A percentile compares a stretch with the other conserved stretches of the same genome.
Evolutionary conservation across 2,329 filamentous ascomycete genomes (phyloP).

Genomic region (Aspergillus amoenus): DNA sequence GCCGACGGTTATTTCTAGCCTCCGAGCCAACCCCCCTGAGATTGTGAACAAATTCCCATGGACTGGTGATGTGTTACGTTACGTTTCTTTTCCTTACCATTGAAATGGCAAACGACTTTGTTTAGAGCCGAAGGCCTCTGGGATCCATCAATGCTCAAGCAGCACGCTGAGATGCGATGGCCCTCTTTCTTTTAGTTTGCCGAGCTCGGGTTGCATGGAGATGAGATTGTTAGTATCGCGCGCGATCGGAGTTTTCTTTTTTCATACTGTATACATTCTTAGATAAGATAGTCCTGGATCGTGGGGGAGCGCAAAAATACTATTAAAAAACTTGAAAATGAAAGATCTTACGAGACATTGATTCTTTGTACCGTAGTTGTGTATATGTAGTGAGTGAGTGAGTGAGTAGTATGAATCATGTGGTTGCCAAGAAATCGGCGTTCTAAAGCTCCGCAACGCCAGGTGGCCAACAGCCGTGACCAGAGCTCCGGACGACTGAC

Average conservation of each 20-base stretch:
- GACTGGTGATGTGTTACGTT: constrained; percentile 24
- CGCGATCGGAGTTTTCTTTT: constrained; percentile 21
- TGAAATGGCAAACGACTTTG: constrained; percentile 25
- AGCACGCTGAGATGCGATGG: constrained; percentile 8
- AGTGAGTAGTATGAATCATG: not conserved
- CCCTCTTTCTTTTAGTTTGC: constrained; percentile 8
- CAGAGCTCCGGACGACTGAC: constrained; percentile 6
- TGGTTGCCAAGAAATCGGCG: constrained; percentile 24
- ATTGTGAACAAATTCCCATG: constrained; percentile 32
- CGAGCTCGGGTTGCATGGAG: constrained; percentile 31
- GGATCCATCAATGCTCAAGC: not conserved
- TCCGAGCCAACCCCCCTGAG: constrained; percentile 26
- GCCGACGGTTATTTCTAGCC: constrained; percentile 21
- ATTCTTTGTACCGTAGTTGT: not conserved
- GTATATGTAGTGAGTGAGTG: not conserved
- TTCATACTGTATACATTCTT: constrained; percentile 33
- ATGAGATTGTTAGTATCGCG: constrained; percentile 25
- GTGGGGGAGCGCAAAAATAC: constrained; percentile 12
- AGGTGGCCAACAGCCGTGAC: constrained; percentile 33
- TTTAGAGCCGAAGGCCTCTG: constrained; percentile 20
- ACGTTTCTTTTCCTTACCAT: constrained; percentile 14
- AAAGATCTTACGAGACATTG: constrained; percentile 10
- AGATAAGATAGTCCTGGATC: constrained; percentile 16
- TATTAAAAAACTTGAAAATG: constrained; percentile 17
- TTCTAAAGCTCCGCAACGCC: constrained; percentile 39